Evolutionary conservation across 2,329 filamentous ascomycete species (phyloP).

Genomic region (Sclerotinia glacialis): DNA sequence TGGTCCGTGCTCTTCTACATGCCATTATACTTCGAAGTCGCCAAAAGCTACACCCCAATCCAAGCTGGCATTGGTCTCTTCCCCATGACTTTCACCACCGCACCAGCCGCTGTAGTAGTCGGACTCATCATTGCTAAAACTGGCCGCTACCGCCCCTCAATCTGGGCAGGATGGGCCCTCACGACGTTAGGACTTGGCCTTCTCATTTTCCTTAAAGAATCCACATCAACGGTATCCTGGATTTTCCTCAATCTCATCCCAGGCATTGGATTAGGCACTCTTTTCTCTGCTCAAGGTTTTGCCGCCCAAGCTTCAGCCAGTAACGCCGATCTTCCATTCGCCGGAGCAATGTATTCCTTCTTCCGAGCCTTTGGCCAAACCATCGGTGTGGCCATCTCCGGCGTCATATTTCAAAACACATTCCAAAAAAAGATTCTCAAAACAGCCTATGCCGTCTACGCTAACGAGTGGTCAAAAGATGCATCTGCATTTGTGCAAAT

Average conservation of each 20-base stretch:
- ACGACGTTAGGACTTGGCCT: conserved; percentile 57
- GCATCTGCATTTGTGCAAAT: conserved; percentile 30
- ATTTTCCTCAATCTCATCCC: conserved; percentile 59
- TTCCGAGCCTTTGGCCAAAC: conserved; percentile 56
- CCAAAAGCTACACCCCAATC: conserved; percentile 51
- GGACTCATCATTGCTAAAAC: conserved; percentile 55
- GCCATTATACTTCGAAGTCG: conserved; percentile 49
- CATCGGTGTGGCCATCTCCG: conserved; percentile 47
- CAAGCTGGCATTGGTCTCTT: conserved; percentile 54
- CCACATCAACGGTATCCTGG: conserved; percentile 54
- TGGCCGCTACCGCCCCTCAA: conserved; percentile 51
- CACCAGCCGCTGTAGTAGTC: conserved; percentile 52
- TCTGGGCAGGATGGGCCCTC: conserved; percentile 58
- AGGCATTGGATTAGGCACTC: conserved; percentile 59
- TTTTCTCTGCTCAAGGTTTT: conserved; percentile 60
- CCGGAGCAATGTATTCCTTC: conserved; percentile 64
- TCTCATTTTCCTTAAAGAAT: conserved; percentile 47
- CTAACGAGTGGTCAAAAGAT: conserved; percentile 27
- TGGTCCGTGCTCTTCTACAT: conserved; percentile 55
- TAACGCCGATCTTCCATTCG: conserved; percentile 55
- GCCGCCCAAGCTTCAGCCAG: conserved; percentile 59
- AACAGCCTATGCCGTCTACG: conserved; percentile 25
- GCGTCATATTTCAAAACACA: conserved; percentile 67
- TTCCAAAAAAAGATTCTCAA: conserved; percentile 31
- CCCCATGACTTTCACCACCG: conserved; percentile 60